These are phyloP conservation scores for Psilocybe tampanensis DNA, from an alignment of 768 basidiomycete species.

Conservation along the genomic window DNA sequence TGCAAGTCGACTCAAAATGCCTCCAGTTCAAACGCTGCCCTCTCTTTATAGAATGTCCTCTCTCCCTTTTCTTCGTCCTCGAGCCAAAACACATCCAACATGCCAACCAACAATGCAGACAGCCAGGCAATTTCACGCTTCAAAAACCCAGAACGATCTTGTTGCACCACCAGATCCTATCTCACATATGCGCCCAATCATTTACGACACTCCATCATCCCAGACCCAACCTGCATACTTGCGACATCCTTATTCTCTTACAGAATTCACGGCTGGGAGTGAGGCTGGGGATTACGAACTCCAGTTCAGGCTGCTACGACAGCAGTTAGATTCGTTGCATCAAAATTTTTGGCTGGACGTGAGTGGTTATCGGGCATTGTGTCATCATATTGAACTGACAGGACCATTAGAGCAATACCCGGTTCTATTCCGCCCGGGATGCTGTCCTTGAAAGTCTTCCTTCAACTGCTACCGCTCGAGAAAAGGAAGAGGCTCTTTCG, in stretches of 20 bases:
- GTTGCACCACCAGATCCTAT: constrained; percentile 78
- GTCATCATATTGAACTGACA: neutral
- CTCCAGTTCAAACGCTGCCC: neutral
- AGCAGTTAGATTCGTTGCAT: constrained; percentile 74
- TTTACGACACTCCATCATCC: constrained; percentile 64
- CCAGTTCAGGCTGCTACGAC: constrained; percentile 69
- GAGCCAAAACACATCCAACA: neutral
- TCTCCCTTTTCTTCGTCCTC: neutral
- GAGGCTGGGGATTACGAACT: constrained; percentile 53
- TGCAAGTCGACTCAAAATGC: too few relatives aligned
- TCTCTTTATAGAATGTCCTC: neutral
- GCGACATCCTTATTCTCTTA: constrained; percentile 77
- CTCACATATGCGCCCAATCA: constrained; percentile 77
- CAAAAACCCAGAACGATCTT: constrained; percentile 30
- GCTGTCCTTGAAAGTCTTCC: constrained; percentile 61
- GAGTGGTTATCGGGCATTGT: constrained; percentile 29
- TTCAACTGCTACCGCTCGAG: constrained; percentile 44
- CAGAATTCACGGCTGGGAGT: constrained; percentile 55
- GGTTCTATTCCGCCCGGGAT: constrained; percentile 75
- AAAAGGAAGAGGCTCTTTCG: constrained; percentile 70
- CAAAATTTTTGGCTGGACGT: constrained; percentile 85
- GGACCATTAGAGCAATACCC: constrained; percentile 66
- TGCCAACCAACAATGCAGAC: neutral
- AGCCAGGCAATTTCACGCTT: constrained; percentile 47
- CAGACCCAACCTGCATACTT: constrained; percentile 35